Base-by-base conservation (phyloP, 2,329 filamentous ascomycete genomes). In the Aureobasidium musti region DNA sequence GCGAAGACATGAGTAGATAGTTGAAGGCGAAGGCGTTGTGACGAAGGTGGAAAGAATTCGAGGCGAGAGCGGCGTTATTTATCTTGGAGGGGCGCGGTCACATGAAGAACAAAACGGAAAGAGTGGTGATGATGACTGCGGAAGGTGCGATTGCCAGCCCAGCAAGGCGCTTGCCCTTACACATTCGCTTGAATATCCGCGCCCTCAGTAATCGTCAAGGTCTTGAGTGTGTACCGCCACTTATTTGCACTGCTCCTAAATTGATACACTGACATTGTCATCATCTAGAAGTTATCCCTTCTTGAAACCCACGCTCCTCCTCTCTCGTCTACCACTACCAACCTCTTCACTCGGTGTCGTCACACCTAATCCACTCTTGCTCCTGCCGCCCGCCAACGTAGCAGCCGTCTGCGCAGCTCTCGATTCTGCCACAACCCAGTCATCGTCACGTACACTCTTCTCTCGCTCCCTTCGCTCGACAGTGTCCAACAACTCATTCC, bases 291-390 rank as follows among this genome's bases (percentile, higher is more conserved):
- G 7, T 21, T 49, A 64, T 8, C 49, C 26, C 26, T 54, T 45
- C n/a, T 13, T 43, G 13, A 64, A 54, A 4, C 61, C 61, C 0
- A 54, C 61, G 11, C 67, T 76, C 76, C 66, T 76, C 73, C 64
- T 72, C 73, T 66, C 76, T 75, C 65, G 71, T 71, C 43, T 70
- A 69, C 19, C 73, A 68, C 28, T 47, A 13, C 53, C 30, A n/a
- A 73, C 39, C 26, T 77, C 74, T 41, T 72, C 66, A 8, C 1
- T 45, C 5, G 47, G 67, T 13, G 41, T 61, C 14, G 49, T 45
- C 19, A 43, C 14, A 43, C 35, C 19, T 14, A 54, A 2, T 3
- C 49, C 49, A 33, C 49, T 64, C 39, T 45, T 53, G 26, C 50
- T 64, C 23, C 61, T 64, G 2, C 61, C 61, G 26, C 61, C 49